A percentile compares a stretch with the other conserved stretches of the same genome.
Conservation (phyloP, 768 basidiomycete species). For the Tylopilus plumbeoviolaceoides region DNA sequence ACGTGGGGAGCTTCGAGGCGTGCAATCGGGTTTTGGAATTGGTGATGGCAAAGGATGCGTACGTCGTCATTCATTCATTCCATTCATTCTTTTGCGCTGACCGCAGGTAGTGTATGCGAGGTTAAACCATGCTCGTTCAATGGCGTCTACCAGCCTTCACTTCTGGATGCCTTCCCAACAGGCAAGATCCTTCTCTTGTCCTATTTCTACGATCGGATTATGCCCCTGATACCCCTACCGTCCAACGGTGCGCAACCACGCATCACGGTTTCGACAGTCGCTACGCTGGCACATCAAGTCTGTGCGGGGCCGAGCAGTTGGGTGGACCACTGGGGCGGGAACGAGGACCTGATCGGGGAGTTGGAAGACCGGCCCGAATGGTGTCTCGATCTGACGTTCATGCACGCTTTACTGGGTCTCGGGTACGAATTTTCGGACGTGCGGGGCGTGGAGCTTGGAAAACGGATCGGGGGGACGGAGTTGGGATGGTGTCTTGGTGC, state of each 20-base stretch:
- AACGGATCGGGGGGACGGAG: constrained; percentile 86
- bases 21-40: constrained; percentile 82
- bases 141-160: constrained; percentile 94
- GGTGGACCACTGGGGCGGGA: constrained; percentile 44
- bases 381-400: constrained; percentile 94
- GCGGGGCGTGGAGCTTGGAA: constrained; percentile 73
- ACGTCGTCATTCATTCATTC: too few relatives aligned
- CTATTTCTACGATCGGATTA: constrained; percentile 95
- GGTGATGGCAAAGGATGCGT: constrained; percentile 94
- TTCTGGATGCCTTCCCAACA: constrained; percentile 80
- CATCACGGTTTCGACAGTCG: constrained; percentile 56
- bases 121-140: constrained; percentile 95
- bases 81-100: not conserved
- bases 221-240: constrained; percentile 58
- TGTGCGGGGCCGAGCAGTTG: constrained; percentile 68
- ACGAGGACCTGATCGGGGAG: constrained; percentile 55
- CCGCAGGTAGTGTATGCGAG: constrained; percentile 63
- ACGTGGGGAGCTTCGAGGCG: constrained; percentile 78
- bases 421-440: constrained; percentile 85
- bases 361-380: constrained; percentile 84
- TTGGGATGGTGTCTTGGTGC: constrained; percentile 93
- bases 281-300: constrained; percentile 60
- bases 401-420: constrained; percentile 80
- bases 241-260: constrained; percentile 20
- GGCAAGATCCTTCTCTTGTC: constrained; percentile 90